Evolutionary conservation across 371 early-diverging fungal genomes (phyloP).

Genomic region (Mycotypha africana): DNA sequence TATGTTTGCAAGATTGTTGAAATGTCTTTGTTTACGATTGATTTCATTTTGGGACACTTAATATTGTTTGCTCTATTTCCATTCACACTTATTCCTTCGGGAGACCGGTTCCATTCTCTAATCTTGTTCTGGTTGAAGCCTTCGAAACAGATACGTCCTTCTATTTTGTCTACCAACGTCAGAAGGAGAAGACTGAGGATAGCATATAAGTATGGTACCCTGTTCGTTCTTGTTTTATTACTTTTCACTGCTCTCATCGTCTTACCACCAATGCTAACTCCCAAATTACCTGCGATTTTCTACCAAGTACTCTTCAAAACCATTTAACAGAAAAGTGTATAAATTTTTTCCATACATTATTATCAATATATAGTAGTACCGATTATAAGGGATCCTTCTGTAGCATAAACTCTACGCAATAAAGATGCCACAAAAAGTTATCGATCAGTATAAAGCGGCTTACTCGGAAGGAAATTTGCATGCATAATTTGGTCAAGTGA

Average conservation of each 20-base stretch:
- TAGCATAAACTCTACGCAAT: no score
- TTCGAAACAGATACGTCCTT: constrained; percentile 21
- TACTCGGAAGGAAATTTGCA: no score
- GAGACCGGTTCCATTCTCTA: constrained; percentile 75
- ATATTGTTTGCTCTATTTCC: constrained; percentile 68
- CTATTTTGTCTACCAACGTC: constrained; percentile 22
- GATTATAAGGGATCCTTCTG: no score
- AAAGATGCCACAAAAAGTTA: no score
- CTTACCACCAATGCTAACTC: constrained; percentile 14
- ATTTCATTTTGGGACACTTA: constrained; percentile 75
- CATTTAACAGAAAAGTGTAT: no score
- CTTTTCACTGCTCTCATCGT: constrained; percentile 16
- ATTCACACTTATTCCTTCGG: constrained; percentile 65
- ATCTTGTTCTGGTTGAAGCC: constrained; percentile 82
- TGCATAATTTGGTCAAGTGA: no score
- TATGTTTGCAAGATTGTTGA: constrained; percentile 84
- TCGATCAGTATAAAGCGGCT: no score
- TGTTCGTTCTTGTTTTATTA: constrained; percentile 14
- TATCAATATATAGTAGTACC: no score
- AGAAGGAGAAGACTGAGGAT: constrained; percentile 9
- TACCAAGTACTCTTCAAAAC: no score
- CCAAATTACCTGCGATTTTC: constrained; percentile 9
- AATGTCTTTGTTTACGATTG: constrained; percentile 77
- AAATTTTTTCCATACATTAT: no score
- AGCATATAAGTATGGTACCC: constrained; percentile 8